A percentile compares a stretch with the other conserved stretches of the same genome.
These are phyloP conservation scores for Venustampulla echinocandica DNA, from an alignment of 495 filamentous ascomycete genomes.

Conservation along the genomic window DNA sequence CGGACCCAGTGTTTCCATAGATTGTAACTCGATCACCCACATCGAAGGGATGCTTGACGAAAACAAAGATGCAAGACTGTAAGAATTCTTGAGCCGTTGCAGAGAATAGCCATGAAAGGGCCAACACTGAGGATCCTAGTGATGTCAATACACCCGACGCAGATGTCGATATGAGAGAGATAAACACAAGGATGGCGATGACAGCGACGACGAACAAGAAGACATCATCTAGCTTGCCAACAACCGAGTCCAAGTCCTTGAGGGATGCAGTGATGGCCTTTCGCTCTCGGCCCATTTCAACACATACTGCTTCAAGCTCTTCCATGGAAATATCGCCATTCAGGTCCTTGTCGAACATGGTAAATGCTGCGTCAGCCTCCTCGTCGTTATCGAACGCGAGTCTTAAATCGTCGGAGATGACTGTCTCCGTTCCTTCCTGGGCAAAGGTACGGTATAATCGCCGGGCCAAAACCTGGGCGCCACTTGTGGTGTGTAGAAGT, in stretches of 20 bases:
- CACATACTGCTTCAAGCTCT: constrained; percentile 86
- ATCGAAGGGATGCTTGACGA: constrained; percentile 97
- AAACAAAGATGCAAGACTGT: constrained; percentile 71
- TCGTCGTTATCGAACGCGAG: constrained; percentile 76
- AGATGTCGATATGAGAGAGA: constrained; percentile 82
- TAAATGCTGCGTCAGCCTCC: constrained; percentile 85
- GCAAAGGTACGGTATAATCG: constrained; percentile 89
- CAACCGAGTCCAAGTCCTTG: constrained; percentile 92
- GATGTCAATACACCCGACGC: constrained; percentile 78
- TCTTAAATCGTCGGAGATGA: constrained; percentile 67
- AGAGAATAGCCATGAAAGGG: constrained; percentile 85
- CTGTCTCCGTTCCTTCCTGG: constrained; percentile 61
- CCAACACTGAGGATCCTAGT: constrained; percentile 75
- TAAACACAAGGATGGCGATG: constrained; percentile 73
- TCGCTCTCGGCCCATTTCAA: constrained; percentile 89
- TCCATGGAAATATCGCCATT: constrained; percentile 97
- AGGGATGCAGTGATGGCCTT: constrained; percentile 91
- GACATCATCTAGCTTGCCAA: constrained; percentile 81
- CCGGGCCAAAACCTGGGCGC: constrained; percentile 80
- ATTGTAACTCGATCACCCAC: constrained; percentile 90
- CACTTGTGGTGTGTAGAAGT: constrained; percentile 59
- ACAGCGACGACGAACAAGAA: constrained; percentile 78
- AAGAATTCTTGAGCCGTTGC: constrained; percentile 92
- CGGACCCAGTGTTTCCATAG: constrained; percentile 78
- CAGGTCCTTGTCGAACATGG: constrained; percentile 92